Conservation (phyloP, 2,329 filamentous ascomycete species). For the Pestalotiopsis sp. region DNA sequence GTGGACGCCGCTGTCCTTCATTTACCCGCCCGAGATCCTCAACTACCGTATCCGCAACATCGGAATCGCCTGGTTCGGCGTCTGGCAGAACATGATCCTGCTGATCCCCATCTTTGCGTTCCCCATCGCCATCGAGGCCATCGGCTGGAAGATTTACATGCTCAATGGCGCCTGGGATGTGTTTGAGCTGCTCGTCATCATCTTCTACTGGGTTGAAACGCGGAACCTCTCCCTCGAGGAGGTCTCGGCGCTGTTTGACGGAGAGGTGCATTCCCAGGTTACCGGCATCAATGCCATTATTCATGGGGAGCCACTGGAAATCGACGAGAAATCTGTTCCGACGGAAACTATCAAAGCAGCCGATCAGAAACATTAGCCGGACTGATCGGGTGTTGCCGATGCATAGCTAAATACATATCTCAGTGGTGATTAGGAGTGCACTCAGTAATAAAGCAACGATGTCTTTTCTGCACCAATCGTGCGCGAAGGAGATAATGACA, state of each 20-base stretch:
- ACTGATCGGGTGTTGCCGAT: background rate
- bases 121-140: conserved; percentile 21
- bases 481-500: too few species aligned
- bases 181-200: conserved; percentile 20
- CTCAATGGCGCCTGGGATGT: conserved; percentile 27
- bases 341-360: background rate
- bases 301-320: background rate
- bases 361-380: background rate
- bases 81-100: conserved; percentile 18
- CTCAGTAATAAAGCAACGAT: too few species aligned
- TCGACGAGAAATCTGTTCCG: background rate
- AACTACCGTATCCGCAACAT: conserved; percentile 28
- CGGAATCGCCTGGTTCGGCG: conserved; percentile 32
- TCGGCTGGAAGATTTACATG: conserved; percentile 27
- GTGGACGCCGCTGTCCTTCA: conserved; percentile 28
- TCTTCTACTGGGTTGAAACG: conserved; percentile 24
- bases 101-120: conserved; percentile 18
- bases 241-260: conserved; percentile 14
- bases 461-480: too few species aligned
- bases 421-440: too few species aligned
- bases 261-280: conserved; percentile 3
- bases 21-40: conserved; percentile 33
- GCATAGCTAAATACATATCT: too few species aligned
- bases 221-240: conserved; percentile 24
- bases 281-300: background rate